Conservation (phyloP, 2,329 filamentous ascomycete genomes). For the Colletotrichum cordylinicola region DNA sequence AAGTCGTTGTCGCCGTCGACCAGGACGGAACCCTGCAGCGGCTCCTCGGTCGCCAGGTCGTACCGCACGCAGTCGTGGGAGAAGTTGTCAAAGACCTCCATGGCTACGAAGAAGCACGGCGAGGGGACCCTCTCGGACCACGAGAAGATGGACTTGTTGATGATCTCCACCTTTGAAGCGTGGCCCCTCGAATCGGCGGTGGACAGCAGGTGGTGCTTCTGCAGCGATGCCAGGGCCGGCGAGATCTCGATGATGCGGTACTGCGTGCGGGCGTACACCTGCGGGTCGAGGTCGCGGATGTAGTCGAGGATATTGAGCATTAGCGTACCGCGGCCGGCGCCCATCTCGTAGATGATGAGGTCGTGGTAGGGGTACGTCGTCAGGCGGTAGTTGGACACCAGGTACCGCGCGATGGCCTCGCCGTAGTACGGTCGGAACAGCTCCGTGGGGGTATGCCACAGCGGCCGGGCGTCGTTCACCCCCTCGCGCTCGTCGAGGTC, state of each 20-base stretch:
- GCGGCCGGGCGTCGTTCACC: conserved; percentile 78
- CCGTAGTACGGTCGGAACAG: conserved; percentile 97
- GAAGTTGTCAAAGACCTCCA: conserved; percentile 99
- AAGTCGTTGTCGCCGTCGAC: conserved; percentile 88
- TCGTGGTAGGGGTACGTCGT: conserved; percentile 95
- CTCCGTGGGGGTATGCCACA: conserved; percentile 99
- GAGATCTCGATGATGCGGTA: conserved; percentile 98
- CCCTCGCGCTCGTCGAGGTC: conserved; percentile 73
- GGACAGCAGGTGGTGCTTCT: conserved; percentile 72
- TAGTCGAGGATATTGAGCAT: conserved; percentile 99
- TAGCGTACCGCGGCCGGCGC: conserved; percentile 93
- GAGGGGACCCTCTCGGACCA: conserved; percentile 88
- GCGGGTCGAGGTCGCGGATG: conserved; percentile 85
- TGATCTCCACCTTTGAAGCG: conserved; percentile 85
- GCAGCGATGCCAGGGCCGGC: conserved; percentile 76
- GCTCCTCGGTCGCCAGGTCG: conserved; percentile 78
- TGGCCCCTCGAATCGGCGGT: conserved; percentile 77
- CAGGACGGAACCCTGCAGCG: conserved; percentile 87
- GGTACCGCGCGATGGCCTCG: conserved; percentile 94
- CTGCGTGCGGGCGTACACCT: conserved; percentile 91
- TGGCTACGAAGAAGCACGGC: conserved; percentile 95
- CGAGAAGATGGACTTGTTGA: conserved; percentile 94
- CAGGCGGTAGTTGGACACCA: conserved; percentile 95
- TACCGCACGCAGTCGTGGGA: conserved; percentile 94
- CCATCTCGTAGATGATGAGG: conserved; percentile 98